These are phyloP conservation scores for Ustilago shanxiensis DNA, from an alignment of 1,284 basidiomycete genomes.

Conservation along the genomic window DNA sequence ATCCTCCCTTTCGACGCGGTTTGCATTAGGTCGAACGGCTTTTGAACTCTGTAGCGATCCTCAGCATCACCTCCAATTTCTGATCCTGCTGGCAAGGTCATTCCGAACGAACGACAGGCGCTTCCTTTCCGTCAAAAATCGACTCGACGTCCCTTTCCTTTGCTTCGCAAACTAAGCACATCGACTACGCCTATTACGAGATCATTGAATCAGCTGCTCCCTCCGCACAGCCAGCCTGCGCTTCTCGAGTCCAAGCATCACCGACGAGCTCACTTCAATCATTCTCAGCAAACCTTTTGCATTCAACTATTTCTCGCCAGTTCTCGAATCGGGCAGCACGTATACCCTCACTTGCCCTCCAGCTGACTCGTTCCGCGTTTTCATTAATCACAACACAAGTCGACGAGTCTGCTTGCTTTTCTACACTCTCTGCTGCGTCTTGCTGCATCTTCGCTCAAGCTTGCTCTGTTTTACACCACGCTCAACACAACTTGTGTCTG, in stretches of 20 bases:
- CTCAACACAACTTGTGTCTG: no score
- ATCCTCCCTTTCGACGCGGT: neutral
- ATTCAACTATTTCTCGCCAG: no score
- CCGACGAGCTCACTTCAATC: no score
- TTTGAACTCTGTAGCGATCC: neutral
- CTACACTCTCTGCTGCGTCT: no score
- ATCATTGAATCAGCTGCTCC: no score
- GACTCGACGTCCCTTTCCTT: neutral
- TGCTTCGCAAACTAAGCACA: no score
- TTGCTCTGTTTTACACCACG: no score
- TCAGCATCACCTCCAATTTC: slow-evolving; percentile 7
- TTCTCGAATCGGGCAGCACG: neutral
- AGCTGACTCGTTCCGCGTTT: neutral
- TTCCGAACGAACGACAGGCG: neutral
- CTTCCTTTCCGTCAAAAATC: neutral
- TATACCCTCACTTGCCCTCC: slow-evolving; percentile 2
- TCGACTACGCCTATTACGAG: slow-evolving; percentile 3
- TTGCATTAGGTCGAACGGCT: neutral
- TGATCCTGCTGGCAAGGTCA: slow-evolving; percentile 32
- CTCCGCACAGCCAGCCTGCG: neutral
- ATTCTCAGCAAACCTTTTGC: no score
- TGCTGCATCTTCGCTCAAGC: no score
- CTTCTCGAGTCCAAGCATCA: neutral
- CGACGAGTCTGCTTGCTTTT: no score
- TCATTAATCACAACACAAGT: no score